A percentile compares a stretch with the other conserved stretches of the same genome.
Evolutionary conservation across 1,139 yeast species (phyloP).

Genomic region (Pichia sp.): DNA sequence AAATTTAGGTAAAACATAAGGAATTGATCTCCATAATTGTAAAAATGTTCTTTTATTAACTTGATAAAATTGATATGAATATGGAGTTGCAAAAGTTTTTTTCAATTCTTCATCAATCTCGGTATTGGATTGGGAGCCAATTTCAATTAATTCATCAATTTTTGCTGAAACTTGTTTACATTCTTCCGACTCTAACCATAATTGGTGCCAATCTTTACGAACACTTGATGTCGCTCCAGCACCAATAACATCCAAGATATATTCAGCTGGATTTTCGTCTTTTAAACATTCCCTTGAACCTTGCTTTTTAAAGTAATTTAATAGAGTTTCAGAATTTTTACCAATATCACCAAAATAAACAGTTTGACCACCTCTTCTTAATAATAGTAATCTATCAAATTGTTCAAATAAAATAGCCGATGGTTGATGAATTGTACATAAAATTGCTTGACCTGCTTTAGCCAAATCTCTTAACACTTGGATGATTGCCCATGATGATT

Average conservation of each 20-base stretch:
- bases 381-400: slow-evolving; percentile 38
- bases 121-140: slow-evolving; percentile 30
- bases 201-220: slow-evolving; percentile 11
- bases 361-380: slow-evolving; percentile 46
- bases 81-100: slow-evolving; percentile 32
- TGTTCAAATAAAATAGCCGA: slow-evolving; percentile 46
- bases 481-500: slow-evolving; percentile 45
- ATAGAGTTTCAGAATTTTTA: slow-evolving; percentile 37
- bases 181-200: background rate
- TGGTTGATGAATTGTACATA: slow-evolving; percentile 54
- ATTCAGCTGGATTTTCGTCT: slow-evolving; percentile 48
- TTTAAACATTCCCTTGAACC: slow-evolving; percentile 46
- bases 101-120: slow-evolving; percentile 30
- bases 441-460: slow-evolving; percentile 42
- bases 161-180: slow-evolving; percentile 13
- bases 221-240: slow-evolving; percentile 48
- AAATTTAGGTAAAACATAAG: slow-evolving; percentile 40
- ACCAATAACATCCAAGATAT: slow-evolving; percentile 50
- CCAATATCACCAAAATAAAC: slow-evolving; percentile 58
- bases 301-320: slow-evolving; percentile 44
- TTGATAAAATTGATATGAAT: slow-evolving; percentile 34
- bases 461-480: slow-evolving; percentile 38
- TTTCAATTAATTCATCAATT: slow-evolving; percentile 20
- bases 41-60: slow-evolving; percentile 36
- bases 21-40: slow-evolving; percentile 44